A percentile compares a stretch with the other conserved stretches of the same genome.
phyloP scores from a whole-genome alignment of 2,329 filamentous ascomycete genomes.

The Aureobasidium sp. region DNA sequence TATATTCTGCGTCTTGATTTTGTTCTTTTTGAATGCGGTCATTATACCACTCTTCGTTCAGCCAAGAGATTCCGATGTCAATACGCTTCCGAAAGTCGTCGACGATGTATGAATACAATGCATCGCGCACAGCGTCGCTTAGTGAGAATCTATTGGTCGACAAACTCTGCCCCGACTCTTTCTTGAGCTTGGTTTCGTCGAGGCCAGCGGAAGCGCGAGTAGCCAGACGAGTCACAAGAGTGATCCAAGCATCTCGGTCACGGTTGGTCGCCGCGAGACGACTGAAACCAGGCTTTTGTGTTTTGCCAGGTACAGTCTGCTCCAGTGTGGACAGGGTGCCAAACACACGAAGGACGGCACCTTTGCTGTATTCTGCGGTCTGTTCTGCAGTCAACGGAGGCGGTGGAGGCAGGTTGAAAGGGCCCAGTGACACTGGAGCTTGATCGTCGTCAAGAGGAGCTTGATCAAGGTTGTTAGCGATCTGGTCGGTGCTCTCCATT shows the following conservation, averaged over 20 bases:
- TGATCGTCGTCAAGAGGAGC: slow-evolving; percentile 43
- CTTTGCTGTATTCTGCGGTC: slow-evolving; percentile 65
- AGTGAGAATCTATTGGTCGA: slow-evolving; percentile 42
- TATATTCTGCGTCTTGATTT: slow-evolving; percentile 39
- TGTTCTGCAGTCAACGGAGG: slow-evolving; percentile 65
- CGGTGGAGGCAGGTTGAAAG: slow-evolving; percentile 73
- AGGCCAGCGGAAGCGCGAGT: slow-evolving; percentile 70
- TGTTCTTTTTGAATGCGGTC: slow-evolving; percentile 55
- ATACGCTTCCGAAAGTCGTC: slow-evolving; percentile 88
- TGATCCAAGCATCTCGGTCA: slow-evolving; percentile 85
- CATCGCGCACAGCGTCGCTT: slow-evolving; percentile 66
- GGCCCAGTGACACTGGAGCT: slow-evolving; percentile 53
- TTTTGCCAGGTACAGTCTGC: slow-evolving; percentile 46
- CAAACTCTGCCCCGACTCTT: slow-evolving; percentile 41
- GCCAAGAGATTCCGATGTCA: slow-evolving; percentile 84
- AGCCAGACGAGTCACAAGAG: slow-evolving; percentile 75
- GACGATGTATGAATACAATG: slow-evolving; percentile 76
- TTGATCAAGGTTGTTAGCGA: slow-evolving; percentile 68
- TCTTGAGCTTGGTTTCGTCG: slow-evolving; percentile 52
- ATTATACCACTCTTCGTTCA: slow-evolving; percentile 98
- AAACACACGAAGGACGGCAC: slow-evolving; percentile 70
- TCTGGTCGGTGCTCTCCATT: slow-evolving; percentile 69
- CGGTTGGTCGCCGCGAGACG: slow-evolving; percentile 70
- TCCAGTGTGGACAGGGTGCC: slow-evolving; percentile 68
- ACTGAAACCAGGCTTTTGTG: slow-evolving; percentile 66